Base-by-base conservation (phyloP, 2,329 filamentous ascomycete species). In the Trichophyton rubrum region DNA sequence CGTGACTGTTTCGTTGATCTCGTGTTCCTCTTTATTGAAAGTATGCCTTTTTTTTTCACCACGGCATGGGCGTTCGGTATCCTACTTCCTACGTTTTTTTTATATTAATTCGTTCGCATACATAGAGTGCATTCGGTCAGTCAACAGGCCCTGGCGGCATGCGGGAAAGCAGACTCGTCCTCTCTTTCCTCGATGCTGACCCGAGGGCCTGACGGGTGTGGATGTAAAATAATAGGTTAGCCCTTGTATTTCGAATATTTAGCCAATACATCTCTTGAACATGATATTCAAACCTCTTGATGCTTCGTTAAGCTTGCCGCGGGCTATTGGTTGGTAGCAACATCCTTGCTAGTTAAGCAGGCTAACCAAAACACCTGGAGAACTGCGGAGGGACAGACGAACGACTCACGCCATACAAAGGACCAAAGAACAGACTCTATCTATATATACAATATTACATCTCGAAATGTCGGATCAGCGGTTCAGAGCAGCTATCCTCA, bases 401-500 rank as follows among this genome's bases (percentile, higher is more conserved):
- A 38, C 51, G n/a, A 57, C n/a, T 13, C 55, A 22, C 13, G 8
- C 33, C 33, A 38, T 56, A 24, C 6, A 33, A 3, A 5, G 13
- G 53, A 38, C 9, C 33, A 13, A 56, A 22, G 3, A n/a, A 40
- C 9, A 35, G 38, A 35, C 13, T n/a, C 24, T 38, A 56, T 30
- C 27, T 20, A 55, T 55, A n/a, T 56, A 2, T 11, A 56, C 35
- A 20, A 20, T 15, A 11, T 20, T 17, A 17, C 15, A 15, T 43
- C 57, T 27, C 56, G 69, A 30, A 53, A 74, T 74, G 72, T 59
- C 66, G 35, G 69, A 68, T 20, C 58, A 61, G 56, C 68, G 66
- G 59, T 77, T 97, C 11, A 87, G 78, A 70, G 87, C 85, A 38
- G 89, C 87, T 6, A 85, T 99, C 56, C 80, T 99, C 59, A 82